Conservation (phyloP, 495 filamentous ascomycete genomes). For the Aspergillus heteromorphus region DNA sequence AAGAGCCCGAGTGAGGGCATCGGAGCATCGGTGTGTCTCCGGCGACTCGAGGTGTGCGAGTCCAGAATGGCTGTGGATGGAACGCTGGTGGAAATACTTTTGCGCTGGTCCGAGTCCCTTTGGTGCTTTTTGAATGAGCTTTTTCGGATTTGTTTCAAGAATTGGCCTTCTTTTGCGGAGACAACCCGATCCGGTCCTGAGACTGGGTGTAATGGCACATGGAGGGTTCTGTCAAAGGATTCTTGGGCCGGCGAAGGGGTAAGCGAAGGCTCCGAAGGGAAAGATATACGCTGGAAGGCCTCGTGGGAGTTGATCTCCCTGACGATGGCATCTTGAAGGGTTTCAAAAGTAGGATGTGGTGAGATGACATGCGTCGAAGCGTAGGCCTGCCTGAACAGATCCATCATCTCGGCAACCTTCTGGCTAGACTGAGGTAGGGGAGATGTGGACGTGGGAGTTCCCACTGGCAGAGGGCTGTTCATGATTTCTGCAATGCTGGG, state of each 20-base stretch:
- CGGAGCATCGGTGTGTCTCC: slow-evolving; percentile 40
- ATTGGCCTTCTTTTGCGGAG: slow-evolving; percentile 24
- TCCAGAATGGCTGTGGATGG: slow-evolving; percentile 20
- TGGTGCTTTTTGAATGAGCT: slow-evolving; percentile 32
- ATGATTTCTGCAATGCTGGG: slow-evolving; percentile 44
- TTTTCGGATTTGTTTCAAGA: slow-evolving; percentile 29
- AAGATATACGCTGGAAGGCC: slow-evolving; percentile 36
- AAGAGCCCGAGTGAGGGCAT: slow-evolving; percentile 31
- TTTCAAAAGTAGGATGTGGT: slow-evolving; percentile 38
- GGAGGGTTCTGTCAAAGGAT: slow-evolving; percentile 17
- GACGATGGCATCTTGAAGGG: slow-evolving; percentile 42
- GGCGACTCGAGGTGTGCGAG: slow-evolving; percentile 18
- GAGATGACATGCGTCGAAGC: slow-evolving; percentile 26
- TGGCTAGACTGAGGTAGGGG: slow-evolving; percentile 17
- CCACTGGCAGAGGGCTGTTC: slow-evolving; percentile 34
- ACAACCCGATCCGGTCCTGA: slow-evolving; percentile 16
- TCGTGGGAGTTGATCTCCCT: slow-evolving; percentile 47
- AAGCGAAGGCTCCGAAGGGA: slow-evolving; percentile 32
- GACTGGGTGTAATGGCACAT: not conserved
- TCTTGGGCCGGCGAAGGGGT: slow-evolving; percentile 29
- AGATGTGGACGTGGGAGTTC: slow-evolving; percentile 21
- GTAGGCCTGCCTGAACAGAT: slow-evolving; percentile 38
- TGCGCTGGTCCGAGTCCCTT: slow-evolving; percentile 25
- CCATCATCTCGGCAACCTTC: slow-evolving; percentile 41
- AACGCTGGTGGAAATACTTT: slow-evolving; percentile 32